These are phyloP conservation scores for Termitomyces sp. DNA, from an alignment of 768 basidiomycete species.

Conservation along the genomic window DNA sequence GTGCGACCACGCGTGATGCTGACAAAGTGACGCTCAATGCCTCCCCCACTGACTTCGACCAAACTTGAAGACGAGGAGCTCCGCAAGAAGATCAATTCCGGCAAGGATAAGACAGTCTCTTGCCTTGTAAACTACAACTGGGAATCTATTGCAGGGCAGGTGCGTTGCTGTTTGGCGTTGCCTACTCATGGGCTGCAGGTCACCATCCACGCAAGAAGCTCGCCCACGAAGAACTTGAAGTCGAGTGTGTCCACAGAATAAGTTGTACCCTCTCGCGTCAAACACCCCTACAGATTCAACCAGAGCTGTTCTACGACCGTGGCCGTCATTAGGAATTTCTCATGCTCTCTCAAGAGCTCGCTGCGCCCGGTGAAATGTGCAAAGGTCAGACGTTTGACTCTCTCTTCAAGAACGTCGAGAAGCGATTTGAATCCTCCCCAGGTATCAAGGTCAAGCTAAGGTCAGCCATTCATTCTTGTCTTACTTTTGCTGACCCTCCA, in stretches of 20 bases:
- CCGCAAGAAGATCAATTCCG: no score
- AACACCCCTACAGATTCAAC: background rate
- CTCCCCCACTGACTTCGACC: no score
- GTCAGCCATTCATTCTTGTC: no score
- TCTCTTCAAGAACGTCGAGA: conserved; percentile 98
- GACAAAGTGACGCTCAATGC: no score
- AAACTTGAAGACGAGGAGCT: no score
- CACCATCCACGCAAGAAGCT: conserved; percentile 85
- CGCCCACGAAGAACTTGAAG: conserved; percentile 79
- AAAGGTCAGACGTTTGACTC: conserved; percentile 96
- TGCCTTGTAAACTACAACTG: conserved; percentile 96
- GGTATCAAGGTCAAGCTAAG: conserved; percentile 95
- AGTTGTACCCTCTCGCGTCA: conserved; percentile 36
- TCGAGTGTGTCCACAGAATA: conserved; percentile 95
- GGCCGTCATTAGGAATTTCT: conserved; percentile 98
- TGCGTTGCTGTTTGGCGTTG: conserved; percentile 19
- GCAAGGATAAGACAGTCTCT: conserved; percentile 46
- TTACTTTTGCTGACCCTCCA: no score
- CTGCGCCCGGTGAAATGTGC: conserved; percentile 94
- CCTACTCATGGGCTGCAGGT: conserved; percentile 40
- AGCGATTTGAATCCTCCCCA: conserved; percentile 96
- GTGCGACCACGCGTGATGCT: no score
- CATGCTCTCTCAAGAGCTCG: conserved; percentile 90
- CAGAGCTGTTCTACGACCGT: conserved; percentile 92
- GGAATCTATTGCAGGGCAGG: conserved; percentile 60